Base-by-base conservation (phyloP, 768 basidiomycete species). In the Pleurotus giganteus region DNA sequence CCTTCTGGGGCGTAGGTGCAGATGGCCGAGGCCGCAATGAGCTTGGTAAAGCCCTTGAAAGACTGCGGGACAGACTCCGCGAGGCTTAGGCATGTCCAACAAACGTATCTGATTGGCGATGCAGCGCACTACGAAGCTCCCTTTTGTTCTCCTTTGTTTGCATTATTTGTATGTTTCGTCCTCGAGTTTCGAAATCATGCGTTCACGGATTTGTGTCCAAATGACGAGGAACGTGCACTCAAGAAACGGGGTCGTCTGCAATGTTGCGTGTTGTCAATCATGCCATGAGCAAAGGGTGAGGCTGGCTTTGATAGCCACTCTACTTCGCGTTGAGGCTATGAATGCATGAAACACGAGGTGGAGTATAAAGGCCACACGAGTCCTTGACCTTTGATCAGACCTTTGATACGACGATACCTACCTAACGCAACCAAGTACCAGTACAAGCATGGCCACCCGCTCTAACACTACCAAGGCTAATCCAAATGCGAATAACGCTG, bases 1-100 rank as follows among this genome's bases (percentile, higher is more conserved):
- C 85, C 36, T 89, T 89, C 68, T 90, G 88, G 87, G 88, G 88
- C n/a, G 68, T 83, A 57, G 88, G 88, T 4, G 73, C 78, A 34
- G 84, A 90, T 65, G 71, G 77, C 24, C 70, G 75, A 61, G 88
- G 88, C 19, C 80, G 82, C 36, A 90, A 90, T 58, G 86, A 90
- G 65, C 79, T 90, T 28, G 89, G 88, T 37, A 87, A 84, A 64
- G 82, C 84, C 9, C 75, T 89, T 9, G 79, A 82, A 59, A 79
- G 85, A 58, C 69, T 90, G 59, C 74, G 88, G 57, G 68, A 72
- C 44, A 79, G 76, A 64, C 69, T 88, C 51, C 82, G 80, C 63
- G 71, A 65, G 49, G 34, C 23, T 15, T 36, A 26, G 23, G 49
- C 49, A 37, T 51, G 34, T 28, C n/a, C n/a, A 29, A 6, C 29